Base-by-base conservation (phyloP, 1,284 basidiomycete species). In the Ceratobasidium sp. region DNA sequence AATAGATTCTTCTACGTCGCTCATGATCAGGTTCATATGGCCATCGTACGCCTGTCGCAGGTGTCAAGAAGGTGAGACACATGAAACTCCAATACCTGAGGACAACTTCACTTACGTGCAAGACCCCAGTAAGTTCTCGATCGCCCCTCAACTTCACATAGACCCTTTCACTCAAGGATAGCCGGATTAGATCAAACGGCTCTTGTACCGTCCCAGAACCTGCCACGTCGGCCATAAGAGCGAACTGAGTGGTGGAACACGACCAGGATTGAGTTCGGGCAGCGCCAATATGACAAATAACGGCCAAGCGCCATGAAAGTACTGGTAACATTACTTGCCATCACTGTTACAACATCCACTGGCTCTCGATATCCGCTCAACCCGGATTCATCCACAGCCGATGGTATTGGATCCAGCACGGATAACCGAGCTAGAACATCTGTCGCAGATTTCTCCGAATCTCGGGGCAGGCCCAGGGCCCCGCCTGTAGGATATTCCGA, bases 1-100 rank as follows among this genome's bases (percentile, higher is more conserved):
- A 74, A 97, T 93, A 2, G 90, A 93, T 80, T 99, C 97, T 77
- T 98, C 95, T 8, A 98, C 97, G 76, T 98, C 92, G 72, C 91
- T 96, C 72, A 99, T 83, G 71, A 99, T 98, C 75, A 99, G 83
- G 79, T 99, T 99, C 96, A 99, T 98, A 79, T 99, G 97, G 25
- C 95, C 95, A 80, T 99, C 97, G 77, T 99, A 99, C 19, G 97
- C 96, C 95, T 98, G 74, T 23, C 19, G 25, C 2, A 23, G 69
- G 66, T 23, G 56, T 19, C 23, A 23, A 25, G 53, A 39, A 33
- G 39, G 67, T 42, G 44, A 13, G 36, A 30, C 42, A 44, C 41
- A 19, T 23, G 41, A 30, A 14, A 27, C 1, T 21, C 23, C 23
- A 11, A 53, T n/a, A 19, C 11, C 11, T 13, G 39, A n/a, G 11